These are phyloP conservation scores for Xylaria nigripes DNA, from an alignment of 495 filamentous ascomycete genomes.

Conservation along the genomic window DNA sequence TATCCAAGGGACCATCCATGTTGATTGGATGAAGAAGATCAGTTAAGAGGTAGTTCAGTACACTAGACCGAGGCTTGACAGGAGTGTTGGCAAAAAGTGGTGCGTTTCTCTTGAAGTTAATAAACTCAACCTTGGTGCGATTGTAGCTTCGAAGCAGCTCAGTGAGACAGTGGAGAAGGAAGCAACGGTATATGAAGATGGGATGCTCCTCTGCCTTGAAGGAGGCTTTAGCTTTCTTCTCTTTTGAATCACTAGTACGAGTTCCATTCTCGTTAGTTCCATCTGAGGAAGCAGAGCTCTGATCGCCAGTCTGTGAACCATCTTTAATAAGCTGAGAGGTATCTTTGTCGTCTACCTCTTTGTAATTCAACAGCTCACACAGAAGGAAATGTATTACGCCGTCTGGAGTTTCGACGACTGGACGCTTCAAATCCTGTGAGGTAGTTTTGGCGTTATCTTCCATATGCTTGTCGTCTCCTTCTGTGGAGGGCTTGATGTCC, in stretches of 20 bases:
- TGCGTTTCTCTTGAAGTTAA: conserved; percentile 90
- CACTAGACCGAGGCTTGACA: conserved; percentile 85
- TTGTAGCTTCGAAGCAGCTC: conserved; percentile 93
- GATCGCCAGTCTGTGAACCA: conserved; percentile 29
- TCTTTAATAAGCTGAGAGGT: conserved; percentile 42
- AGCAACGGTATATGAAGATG: conserved; percentile 93
- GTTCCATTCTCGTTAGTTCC: conserved; percentile 14
- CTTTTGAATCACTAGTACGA: conserved; percentile 33
- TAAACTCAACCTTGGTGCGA: conserved; percentile 93
- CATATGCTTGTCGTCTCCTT: conserved; percentile 45
- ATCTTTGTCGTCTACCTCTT: conserved; percentile 82
- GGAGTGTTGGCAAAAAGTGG: conserved; percentile 73
- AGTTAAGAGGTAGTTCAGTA: conserved; percentile 88
- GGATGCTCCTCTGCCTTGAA: conserved; percentile 93
- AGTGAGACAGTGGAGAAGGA: conserved; percentile 85
- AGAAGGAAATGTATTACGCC: conserved; percentile 94
- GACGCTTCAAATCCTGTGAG: conserved; percentile 61
- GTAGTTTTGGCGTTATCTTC: conserved; percentile 52
- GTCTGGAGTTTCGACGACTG: conserved; percentile 85
- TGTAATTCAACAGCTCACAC: conserved; percentile 86
- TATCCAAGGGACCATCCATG: conserved; percentile 60
- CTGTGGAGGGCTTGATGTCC: conserved; percentile 47
- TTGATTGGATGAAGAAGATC: conserved; percentile 73
- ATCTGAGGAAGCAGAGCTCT: conserved; percentile 25
- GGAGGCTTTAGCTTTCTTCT: conserved; percentile 66